Percentiles rank a stretch among this genome's conserved stretches.
These are phyloP conservation scores for Omphalea diandra DNA, from an alignment of 441 rosid genomes.

Conservation along the genomic window DNA sequence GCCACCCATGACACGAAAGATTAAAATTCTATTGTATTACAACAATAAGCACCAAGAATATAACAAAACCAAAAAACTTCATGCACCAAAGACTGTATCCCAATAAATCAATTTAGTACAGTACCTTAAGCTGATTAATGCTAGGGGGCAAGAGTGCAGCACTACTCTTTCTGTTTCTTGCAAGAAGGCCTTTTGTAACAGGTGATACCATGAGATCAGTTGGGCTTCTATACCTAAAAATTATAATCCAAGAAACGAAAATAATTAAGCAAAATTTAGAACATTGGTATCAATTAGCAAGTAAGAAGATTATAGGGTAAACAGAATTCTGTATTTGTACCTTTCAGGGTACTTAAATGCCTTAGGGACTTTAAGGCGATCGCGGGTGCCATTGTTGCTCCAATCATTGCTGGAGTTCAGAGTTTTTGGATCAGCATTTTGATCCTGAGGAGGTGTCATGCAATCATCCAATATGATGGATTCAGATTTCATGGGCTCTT, in stretches of 20 bases:
- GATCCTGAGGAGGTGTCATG: conserved; percentile 33
- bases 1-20: not conserved
- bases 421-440: conserved; percentile 22
- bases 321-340: conserved; percentile 19
- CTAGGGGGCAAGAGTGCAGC: conserved; percentile 61
- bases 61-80: not conserved
- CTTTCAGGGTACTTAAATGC: conserved; percentile 81
- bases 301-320: too few species aligned
- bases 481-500: conserved; percentile 26
- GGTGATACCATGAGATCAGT: conserved; percentile 90
- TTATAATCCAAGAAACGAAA: not conserved
- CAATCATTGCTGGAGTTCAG: conserved; percentile 36
- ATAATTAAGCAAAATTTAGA: not conserved
- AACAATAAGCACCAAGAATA: not conserved
- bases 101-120: too few species aligned
- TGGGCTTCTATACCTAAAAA: conserved; percentile 74
- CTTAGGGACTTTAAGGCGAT: conserved; percentile 66
- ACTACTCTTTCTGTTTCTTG: conserved; percentile 57
- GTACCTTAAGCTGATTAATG: conserved; percentile 54
- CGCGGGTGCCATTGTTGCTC: conserved; percentile 51
- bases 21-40: too few species aligned
- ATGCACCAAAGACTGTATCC: too few species aligned
- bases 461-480: conserved; percentile 22
- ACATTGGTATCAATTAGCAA: too few species aligned
- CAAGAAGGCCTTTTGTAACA: conserved; percentile 73